Evolutionary conservation across 176 grass and related monocot species (phyloP).

Genomic region (Hordeum vulgare): MorexV3_pseudomolecules_assembly NC_058518.1:465086861-465087360

Average conservation of each 20-base stretch:
- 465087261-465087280: conserved; percentile 49
- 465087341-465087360: conserved; percentile 34
- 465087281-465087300: conserved; percentile 69
- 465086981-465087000: conserved; percentile 16
- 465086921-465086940: conserved; percentile 12
- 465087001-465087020: conserved; percentile 33
- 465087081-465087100: conserved; percentile 21
- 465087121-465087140: conserved; percentile 29
- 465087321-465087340: conserved; percentile 60
- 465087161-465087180: conserved; percentile 54
- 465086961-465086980: not conserved
- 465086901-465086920: conserved; percentile 20
- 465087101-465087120: not conserved
- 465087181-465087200: conserved; percentile 38
- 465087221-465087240: conserved; percentile 18
- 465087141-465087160: conserved; percentile 66
- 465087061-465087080: conserved; percentile 52
- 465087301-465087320: conserved; percentile 49
- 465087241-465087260: conserved; percentile 28
- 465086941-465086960: conserved; percentile 10
- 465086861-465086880: conserved; percentile 31
- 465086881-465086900: conserved; percentile 23
- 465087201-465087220: conserved; percentile 21
- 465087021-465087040: conserved; percentile 56
- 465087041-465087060: conserved; percentile 81